Base-by-base conservation (phyloP, 1,284 basidiomycete genomes). In the Ustilago vetiveriae region DNA sequence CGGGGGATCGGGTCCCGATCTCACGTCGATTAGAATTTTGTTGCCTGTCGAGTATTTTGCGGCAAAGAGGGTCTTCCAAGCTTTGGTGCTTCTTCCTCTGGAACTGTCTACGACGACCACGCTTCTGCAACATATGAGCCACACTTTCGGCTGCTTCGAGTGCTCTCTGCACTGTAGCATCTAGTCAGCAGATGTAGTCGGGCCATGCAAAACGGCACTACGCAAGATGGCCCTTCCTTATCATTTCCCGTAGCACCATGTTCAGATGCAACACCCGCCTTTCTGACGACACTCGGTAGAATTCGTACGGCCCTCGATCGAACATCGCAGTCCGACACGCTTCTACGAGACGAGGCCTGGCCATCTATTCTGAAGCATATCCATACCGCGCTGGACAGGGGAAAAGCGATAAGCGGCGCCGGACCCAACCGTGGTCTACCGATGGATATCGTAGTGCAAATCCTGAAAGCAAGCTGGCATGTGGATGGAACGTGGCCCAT, bases 401-500 rank as follows among this genome's bases (percentile, higher is more conserved):
- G 68, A 8, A 57, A 50, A 17, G 30, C 49, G 4, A 56, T 71
- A 32, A 60, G 52, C 1, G 68, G 68, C 19, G 68, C 68, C 10
- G 68, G 63, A 6, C 37, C 40, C 9, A 37, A 38, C 2, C 46
- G 68, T 16, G 68, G 68, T 7, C 33, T 71, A 10, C 68, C 68
- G 2, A 45, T 71, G 50, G 38, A 37, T 22, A 27, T 66, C 3
- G 63, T 62, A 2, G 54, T 66, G 10, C 49, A 53, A 6, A 60
- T 57, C 14, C 36, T 71, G 19, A 71, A 71, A 32, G 56, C 62
- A 1, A 26, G 39, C 26, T 71, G 68, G 68, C 68, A 71, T 27
- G 47, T 45, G 7, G 68, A 71, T 45, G 57, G 52, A 2, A 71
- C 62, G 3, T 71, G 68, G 68, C 68, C 68, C 0, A 47, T 69